Conservation (phyloP, 2,329 filamentous ascomycete species). For the Curvularia sp. region DNA sequence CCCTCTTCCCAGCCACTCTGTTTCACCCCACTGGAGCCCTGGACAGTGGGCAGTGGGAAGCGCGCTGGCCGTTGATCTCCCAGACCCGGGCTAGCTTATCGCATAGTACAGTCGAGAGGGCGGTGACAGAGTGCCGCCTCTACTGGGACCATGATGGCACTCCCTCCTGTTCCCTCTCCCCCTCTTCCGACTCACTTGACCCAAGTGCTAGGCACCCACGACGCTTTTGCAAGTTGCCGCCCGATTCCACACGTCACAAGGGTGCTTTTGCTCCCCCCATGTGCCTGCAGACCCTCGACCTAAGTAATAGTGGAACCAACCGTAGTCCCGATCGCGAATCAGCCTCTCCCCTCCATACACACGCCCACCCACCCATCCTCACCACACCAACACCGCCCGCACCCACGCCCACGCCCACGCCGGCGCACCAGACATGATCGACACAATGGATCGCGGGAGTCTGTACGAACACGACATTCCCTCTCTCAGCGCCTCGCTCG, state of each 20-base stretch:
- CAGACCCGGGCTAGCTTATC: slow-evolving; percentile 24
- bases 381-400: slow-evolving; percentile 1
- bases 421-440: slow-evolving; percentile 33
- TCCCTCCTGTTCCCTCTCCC: slow-evolving; percentile 6
- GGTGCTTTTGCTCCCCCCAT: slow-evolving; percentile 33
- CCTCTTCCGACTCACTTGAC: background rate
- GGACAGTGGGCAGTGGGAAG: slow-evolving; percentile 12
- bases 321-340: slow-evolving; percentile 25
- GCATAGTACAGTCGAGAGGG: slow-evolving; percentile 14
- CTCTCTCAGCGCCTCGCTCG: slow-evolving; percentile 49
- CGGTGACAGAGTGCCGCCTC: slow-evolving; percentile 5
- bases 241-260: slow-evolving; percentile 46
- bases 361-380: slow-evolving; percentile 17
- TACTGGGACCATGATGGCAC: slow-evolving; percentile 15
- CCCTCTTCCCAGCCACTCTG: slow-evolving; percentile 36
- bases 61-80: slow-evolving; percentile 31
- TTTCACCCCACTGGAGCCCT: slow-evolving; percentile 42
- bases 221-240: slow-evolving; percentile 13
- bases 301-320: slow-evolving; percentile 28
- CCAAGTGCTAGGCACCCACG: slow-evolving; percentile 37
- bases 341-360: slow-evolving; percentile 27
- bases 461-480: slow-evolving; percentile 50
- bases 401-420: slow-evolving; percentile 10
- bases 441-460: slow-evolving; percentile 45
- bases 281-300: slow-evolving; percentile 39